Conservation (phyloP, 1,139 yeast species). For the Kodamaea sp. region DNA sequence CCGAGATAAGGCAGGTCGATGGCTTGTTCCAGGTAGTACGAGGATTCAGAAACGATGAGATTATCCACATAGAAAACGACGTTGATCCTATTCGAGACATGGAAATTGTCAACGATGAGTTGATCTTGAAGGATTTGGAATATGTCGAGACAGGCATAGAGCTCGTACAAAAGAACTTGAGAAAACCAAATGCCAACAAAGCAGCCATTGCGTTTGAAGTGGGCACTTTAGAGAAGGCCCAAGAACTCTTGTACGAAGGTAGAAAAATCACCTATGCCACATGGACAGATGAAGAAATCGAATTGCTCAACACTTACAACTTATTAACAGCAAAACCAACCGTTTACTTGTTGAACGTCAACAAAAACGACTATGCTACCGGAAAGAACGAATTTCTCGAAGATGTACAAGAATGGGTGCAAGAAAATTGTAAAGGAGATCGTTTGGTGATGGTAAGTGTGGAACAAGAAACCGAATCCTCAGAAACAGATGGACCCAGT, state of each 20-base stretch:
- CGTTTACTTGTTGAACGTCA: conserved; percentile 60
- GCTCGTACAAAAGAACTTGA: conserved; percentile 42
- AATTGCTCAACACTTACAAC: conserved; percentile 57
- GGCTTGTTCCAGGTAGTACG: conserved; percentile 73
- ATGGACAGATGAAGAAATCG: conserved; percentile 59
- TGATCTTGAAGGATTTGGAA: conserved; percentile 71
- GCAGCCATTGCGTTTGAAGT: conserved; percentile 42
- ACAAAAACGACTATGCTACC: conserved; percentile 50
- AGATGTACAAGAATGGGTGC: conserved; percentile 53
- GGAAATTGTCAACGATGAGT: conserved; percentile 68
- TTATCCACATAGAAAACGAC: conserved; percentile 65
- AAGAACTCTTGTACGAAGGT: conserved; percentile 59
- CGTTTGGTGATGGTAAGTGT: conserved; percentile 61
- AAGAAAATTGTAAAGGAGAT: conserved; percentile 56
- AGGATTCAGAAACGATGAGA: conserved; percentile 67
- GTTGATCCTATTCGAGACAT: conserved; percentile 71
- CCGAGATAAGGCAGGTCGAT: conserved; percentile 72
- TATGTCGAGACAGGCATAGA: conserved; percentile 59
- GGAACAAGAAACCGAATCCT: conserved; percentile 50
- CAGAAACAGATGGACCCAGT: conserved; percentile 24
- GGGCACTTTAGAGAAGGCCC: conserved; percentile 47
- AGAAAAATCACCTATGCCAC: conserved; percentile 42
- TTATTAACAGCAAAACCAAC: conserved; percentile 74
- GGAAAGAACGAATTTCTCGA: conserved; percentile 47
- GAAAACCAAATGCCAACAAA: conserved; percentile 35